These are phyloP conservation scores for Massarina eburnea DNA, from an alignment of 2,329 filamentous ascomycete genomes.

Conservation along the genomic window DNA sequence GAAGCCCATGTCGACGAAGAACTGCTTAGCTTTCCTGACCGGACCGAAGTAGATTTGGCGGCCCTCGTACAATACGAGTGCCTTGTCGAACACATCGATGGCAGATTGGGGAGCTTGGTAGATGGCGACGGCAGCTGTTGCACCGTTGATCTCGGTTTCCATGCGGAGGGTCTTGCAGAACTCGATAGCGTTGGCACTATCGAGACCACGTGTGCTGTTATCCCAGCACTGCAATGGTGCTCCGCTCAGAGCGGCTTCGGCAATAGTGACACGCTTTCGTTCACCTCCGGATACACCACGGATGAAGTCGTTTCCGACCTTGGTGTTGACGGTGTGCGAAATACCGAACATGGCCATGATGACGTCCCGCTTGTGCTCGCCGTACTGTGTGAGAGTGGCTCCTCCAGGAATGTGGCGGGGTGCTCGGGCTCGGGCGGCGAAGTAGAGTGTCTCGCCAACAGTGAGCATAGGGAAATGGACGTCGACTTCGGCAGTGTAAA, in stretches of 20 bases:
- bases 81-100: conserved; percentile 72
- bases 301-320: conserved; percentile 73
- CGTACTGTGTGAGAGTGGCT: conserved; percentile 56
- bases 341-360: conserved; percentile 77
- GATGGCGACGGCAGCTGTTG: conserved; percentile 70
- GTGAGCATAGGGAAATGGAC: conserved; percentile 77
- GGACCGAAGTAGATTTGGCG: conserved; percentile 73
- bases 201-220: conserved; percentile 73
- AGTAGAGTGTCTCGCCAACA: conserved; percentile 77
- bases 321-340: conserved; percentile 70
- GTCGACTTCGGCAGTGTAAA: conserved; percentile 84
- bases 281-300: conserved; percentile 76
- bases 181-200: conserved; percentile 74
- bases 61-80: conserved; percentile 67
- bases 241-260: conserved; percentile 70
- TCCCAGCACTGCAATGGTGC: conserved; percentile 73
- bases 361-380: conserved; percentile 68
- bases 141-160: conserved; percentile 67
- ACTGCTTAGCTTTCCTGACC: conserved; percentile 63
- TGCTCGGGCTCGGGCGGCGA: conserved; percentile 71
- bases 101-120: conserved; percentile 71
- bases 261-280: conserved; percentile 79
- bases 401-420: conserved; percentile 64
- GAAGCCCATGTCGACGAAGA: conserved; percentile 73
- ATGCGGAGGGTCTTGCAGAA: conserved; percentile 71